These are phyloP conservation scores for Syzygium syzygioides DNA, from an alignment of 441 rosid genomes.

Conservation along the genomic window DNA sequence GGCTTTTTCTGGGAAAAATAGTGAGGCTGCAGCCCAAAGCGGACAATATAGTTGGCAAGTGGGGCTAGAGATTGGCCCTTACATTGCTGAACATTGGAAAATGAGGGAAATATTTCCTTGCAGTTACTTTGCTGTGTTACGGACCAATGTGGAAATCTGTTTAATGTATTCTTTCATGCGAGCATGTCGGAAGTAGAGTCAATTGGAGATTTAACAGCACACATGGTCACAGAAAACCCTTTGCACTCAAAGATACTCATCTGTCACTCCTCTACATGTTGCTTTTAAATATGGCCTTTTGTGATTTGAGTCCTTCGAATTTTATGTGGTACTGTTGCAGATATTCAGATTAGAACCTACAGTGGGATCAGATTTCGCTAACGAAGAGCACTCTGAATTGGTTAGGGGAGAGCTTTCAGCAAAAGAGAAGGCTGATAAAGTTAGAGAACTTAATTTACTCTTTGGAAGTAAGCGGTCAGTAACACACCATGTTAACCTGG, in stretches of 20 bases:
- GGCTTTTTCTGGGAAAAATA: too few relatives aligned
- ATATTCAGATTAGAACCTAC: conserved; percentile 75
- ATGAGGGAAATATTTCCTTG: neutral
- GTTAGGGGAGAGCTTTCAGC: conserved; percentile 23
- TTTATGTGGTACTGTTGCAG: conserved; percentile 21
- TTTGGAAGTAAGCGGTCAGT: conserved; percentile 51
- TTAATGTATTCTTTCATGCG: neutral
- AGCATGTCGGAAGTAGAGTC: neutral
- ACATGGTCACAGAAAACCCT: neutral
- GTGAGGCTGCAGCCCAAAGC: too few relatives aligned
- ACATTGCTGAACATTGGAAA: neutral
- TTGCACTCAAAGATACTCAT: neutral
- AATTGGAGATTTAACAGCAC: neutral
- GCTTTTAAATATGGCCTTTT: neutral
- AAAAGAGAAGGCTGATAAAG: conserved; percentile 9
- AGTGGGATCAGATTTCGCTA: conserved; percentile 23
- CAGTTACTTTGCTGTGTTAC: neutral
- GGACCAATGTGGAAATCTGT: neutral
- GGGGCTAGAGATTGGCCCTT: too few relatives aligned
- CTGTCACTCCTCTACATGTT: neutral
- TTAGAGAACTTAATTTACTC: conserved; percentile 12
- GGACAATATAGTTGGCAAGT: too few relatives aligned
- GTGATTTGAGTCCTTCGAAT: neutral
- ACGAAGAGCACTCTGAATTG: conserved; percentile 26
- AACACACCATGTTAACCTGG: neutral